Percentiles rank a stretch among this genome's conserved stretches.
Evolutionary conservation across 176 grass and related monocot genomes (phyloP).

Genomic region (Tillandsia fasciculata): DNA sequence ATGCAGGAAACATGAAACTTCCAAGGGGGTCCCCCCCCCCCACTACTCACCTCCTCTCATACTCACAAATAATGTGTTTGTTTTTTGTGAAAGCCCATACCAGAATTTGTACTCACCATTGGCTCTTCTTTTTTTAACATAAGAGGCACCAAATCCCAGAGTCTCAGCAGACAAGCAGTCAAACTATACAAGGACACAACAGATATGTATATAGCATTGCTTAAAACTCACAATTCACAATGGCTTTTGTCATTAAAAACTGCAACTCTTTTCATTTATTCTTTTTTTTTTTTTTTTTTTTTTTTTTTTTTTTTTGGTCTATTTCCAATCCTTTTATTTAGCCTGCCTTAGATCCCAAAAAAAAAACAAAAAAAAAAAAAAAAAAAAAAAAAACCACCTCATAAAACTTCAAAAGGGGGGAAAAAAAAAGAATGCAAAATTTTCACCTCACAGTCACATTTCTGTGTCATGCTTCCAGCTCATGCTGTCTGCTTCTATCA

Average conservation of each 20-base stretch:
- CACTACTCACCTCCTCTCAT: not conserved
- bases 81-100: constrained; percentile 5
- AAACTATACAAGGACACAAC: constrained; percentile 6
- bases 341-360: not conserved
- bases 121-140: constrained; percentile 7
- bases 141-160: constrained; percentile 1
- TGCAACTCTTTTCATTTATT: not conserved
- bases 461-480: not conserved
- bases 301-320: not conserved
- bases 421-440: not conserved
- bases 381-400: not conserved
- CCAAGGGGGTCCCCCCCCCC: constrained; percentile 3
- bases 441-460: not conserved
- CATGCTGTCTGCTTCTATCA: not conserved
- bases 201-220: not conserved
- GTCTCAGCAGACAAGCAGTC: constrained; percentile 20
- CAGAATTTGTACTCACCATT: not conserved
- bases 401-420: not conserved
- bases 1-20: constrained; percentile 12
- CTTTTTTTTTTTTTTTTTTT: no score
- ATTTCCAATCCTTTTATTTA: not conserved
- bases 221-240: not conserved
- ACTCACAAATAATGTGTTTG: not conserved
- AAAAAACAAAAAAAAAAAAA: not conserved
- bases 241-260: not conserved